phyloP scores from a whole-genome alignment of 768 basidiomycete genomes.

The Boletus subcaerulescens region DNA sequence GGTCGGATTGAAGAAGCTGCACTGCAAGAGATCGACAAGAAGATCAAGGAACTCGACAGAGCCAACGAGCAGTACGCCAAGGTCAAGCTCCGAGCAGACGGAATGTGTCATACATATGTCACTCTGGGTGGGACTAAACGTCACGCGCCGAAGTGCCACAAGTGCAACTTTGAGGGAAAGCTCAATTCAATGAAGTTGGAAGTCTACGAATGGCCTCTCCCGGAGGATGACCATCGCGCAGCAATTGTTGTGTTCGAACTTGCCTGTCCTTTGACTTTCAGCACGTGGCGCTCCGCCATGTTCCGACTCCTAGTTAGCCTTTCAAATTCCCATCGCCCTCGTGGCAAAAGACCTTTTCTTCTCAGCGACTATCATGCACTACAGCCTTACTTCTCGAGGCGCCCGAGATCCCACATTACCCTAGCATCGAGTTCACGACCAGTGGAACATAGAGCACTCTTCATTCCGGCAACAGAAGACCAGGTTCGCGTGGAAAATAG shows the following conservation, averaged over 20 bases:
- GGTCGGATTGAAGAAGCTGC: conserved; percentile 31
- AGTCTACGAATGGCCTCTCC: conserved; percentile 47
- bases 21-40: conserved; percentile 9
- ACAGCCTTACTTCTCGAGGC: neutral
- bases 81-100: neutral
- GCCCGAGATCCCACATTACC: too few relatives aligned
- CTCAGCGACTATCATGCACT: conserved; percentile 5
- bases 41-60: conserved; percentile 24
- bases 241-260: conserved; percentile 42
- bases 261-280: conserved; percentile 33
- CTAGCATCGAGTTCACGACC: neutral
- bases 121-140: neutral
- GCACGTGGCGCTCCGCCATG: conserved; percentile 34
- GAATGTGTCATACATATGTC: neutral
- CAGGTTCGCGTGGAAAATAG: too few relatives aligned
- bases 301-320: conserved; percentile 35
- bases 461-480: too few relatives aligned
- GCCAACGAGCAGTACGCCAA: conserved; percentile 10
- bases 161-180: conserved; percentile 24
- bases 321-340: conserved; percentile 12
- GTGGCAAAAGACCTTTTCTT: neutral
- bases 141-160: neutral
- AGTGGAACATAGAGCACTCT: neutral
- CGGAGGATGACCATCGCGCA: conserved; percentile 17
- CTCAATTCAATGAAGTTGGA: conserved; percentile 25